A percentile compares a stretch with the other conserved stretches of the same genome.
Conservation (phyloP, 306 rosid species). For the Dicorynia guianensis region DNA sequence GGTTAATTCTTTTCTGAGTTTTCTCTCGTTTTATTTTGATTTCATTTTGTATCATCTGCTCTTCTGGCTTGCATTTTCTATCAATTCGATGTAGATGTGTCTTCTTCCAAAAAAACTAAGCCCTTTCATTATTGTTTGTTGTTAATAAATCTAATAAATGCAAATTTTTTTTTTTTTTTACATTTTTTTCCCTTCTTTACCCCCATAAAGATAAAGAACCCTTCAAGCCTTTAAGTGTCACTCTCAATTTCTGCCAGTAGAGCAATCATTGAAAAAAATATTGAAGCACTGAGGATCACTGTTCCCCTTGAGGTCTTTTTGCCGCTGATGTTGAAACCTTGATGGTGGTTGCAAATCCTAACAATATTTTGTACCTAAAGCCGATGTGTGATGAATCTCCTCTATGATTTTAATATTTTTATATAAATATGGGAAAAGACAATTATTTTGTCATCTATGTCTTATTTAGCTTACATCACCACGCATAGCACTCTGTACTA, state of each 20-base stretch:
- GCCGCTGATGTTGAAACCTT: conserved; percentile 22
- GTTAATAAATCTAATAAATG: too few relatives aligned
- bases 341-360: not conserved
- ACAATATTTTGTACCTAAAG: not conserved
- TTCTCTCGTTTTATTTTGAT: not conserved
- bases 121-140: too few relatives aligned
- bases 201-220: too few relatives aligned
- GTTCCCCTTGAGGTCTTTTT: not conserved
- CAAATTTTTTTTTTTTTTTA: too few relatives aligned
- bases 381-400: conserved; percentile 20
- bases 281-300: not conserved
- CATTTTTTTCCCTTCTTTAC: too few relatives aligned
- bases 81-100: too few relatives aligned
- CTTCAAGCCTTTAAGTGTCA: conserved; percentile 17
- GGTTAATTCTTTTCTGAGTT: not conserved
- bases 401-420: not conserved
- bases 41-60: not conserved
- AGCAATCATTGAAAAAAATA: not conserved
- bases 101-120: too few relatives aligned
- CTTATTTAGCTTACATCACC: conserved; percentile 8
- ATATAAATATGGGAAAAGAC: not conserved
- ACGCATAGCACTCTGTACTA: not conserved
- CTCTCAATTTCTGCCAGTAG: not conserved
- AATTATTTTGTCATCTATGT: not conserved
- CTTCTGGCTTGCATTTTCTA: conserved; percentile 9